These are phyloP conservation scores for Umbelopsis vinacea DNA, from an alignment of 192 early-diverging fungal genomes.

Conservation along the genomic window DNA sequence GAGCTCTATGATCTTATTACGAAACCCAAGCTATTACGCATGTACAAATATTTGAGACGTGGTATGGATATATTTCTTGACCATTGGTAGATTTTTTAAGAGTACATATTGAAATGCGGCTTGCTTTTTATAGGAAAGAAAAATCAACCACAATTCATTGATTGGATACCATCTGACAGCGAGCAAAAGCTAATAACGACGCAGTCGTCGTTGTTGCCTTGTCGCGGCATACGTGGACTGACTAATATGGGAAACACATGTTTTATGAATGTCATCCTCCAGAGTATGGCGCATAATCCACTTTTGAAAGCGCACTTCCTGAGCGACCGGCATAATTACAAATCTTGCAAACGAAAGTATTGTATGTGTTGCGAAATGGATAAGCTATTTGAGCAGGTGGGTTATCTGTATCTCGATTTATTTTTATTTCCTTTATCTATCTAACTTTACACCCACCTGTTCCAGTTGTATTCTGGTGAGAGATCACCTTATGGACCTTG, in stretches of 20 bases:
- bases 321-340: constrained; percentile 83
- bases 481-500: constrained; percentile 81
- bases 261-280: constrained; percentile 94
- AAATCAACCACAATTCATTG: constrained; percentile 40
- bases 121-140: constrained; percentile 56
- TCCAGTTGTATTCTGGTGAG: constrained; percentile 69
- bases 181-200: constrained; percentile 58
- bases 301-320: constrained; percentile 88
- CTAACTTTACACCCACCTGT: background rate
- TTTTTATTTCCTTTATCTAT: background rate
- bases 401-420: background rate
- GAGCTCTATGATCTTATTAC: constrained; percentile 61
- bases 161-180: constrained; percentile 63
- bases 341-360: constrained; percentile 60
- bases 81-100: constrained; percentile 45
- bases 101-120: constrained; percentile 42
- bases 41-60: background rate
- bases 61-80: constrained; percentile 36
- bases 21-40: constrained; percentile 29
- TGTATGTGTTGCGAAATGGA: constrained; percentile 98
- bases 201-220: constrained; percentile 47
- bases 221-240: constrained; percentile 78
- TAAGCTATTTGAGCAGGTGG: constrained; percentile 74
- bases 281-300: constrained; percentile 92
- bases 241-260: constrained; percentile 95